Percentiles rank a stretch among this genome's conserved stretches.
phyloP scores from a whole-genome alignment of 1,139 yeast species.

The Debaryomyces nepalensis region DNA sequence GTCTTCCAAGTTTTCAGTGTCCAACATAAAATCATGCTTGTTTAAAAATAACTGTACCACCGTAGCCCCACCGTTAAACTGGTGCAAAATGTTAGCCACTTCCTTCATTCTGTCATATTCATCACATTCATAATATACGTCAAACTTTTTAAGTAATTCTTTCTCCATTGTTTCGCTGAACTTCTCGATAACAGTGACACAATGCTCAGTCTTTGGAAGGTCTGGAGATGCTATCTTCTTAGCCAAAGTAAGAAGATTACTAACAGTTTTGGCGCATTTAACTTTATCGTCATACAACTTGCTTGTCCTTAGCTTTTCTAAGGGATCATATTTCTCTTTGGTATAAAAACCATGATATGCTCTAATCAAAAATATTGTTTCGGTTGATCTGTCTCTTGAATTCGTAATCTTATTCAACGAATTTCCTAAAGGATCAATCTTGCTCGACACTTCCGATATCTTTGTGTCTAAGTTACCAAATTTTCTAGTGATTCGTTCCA shows the following conservation, averaged over 20 bases:
- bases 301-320: slow-evolving; percentile 54
- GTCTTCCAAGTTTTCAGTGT: slow-evolving; percentile 38
- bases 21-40: slow-evolving; percentile 73
- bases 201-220: slow-evolving; percentile 52
- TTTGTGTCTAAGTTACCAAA: slow-evolving; percentile 65
- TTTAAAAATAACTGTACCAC: slow-evolving; percentile 84
- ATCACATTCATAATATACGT: slow-evolving; percentile 61
- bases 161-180: slow-evolving; percentile 81
- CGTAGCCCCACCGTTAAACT: slow-evolving; percentile 83
- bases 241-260: slow-evolving; percentile 66
- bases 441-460: slow-evolving; percentile 61
- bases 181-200: slow-evolving; percentile 62
- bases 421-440: slow-evolving; percentile 76
- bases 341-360: slow-evolving; percentile 78
- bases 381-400: slow-evolving; percentile 74
- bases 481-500: slow-evolving; percentile 45
- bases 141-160: slow-evolving; percentile 60
- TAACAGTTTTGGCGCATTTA: slow-evolving; percentile 70
- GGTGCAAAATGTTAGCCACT: slow-evolving; percentile 76
- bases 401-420: slow-evolving; percentile 74
- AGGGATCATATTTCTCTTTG: slow-evolving; percentile 63
- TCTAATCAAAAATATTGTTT: slow-evolving; percentile 73
- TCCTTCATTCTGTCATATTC: slow-evolving; percentile 73
- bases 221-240: slow-evolving; percentile 61
- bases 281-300: slow-evolving; percentile 55